phyloP scores from a whole-genome alignment of 768 basidiomycete species.

The Imleria badia region DNA sequence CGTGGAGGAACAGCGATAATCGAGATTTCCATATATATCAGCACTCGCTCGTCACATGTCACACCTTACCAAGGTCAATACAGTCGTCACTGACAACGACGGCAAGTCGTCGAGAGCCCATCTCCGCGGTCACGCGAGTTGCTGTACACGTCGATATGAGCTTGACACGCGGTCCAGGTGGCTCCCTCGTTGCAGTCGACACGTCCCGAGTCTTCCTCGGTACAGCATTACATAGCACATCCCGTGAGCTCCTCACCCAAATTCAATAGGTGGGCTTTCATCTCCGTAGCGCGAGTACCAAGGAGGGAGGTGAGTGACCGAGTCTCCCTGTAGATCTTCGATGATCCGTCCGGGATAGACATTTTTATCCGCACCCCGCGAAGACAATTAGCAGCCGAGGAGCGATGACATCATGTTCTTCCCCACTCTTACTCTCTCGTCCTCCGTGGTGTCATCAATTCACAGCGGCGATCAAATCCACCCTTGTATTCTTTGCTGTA shows the following conservation, averaged over 20 bases:
- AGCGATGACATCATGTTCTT: conserved; percentile 12
- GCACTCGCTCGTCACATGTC: conserved; percentile 18
- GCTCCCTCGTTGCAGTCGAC: not conserved
- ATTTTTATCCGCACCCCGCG: not conserved
- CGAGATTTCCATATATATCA: conserved; percentile 34
- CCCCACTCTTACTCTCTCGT: not conserved
- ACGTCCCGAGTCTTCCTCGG: no score
- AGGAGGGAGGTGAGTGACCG: not conserved
- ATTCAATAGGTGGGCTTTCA: conserved; percentile 12
- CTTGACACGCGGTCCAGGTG: not conserved
- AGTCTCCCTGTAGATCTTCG: not conserved
- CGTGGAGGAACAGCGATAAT: conserved; percentile 30
- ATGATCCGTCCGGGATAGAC: conserved; percentile 19
- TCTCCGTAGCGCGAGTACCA: conserved; percentile 7
- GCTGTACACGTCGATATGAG: conserved; percentile 1
- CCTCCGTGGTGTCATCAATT: not conserved
- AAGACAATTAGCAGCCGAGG: conserved; percentile 1
- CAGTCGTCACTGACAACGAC: no score
- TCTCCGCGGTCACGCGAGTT: conserved; percentile 10
- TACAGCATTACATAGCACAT: not conserved
- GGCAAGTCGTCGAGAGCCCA: no score
- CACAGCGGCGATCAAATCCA: conserved; percentile 1
- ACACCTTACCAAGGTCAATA: not conserved
- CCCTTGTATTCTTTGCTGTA: not conserved
- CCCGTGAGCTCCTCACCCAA: not conserved